These are phyloP conservation scores for Pythium apleroticum DNA, from an alignment of 352 stramenopile species.

Conservation along the genomic window DNA sequence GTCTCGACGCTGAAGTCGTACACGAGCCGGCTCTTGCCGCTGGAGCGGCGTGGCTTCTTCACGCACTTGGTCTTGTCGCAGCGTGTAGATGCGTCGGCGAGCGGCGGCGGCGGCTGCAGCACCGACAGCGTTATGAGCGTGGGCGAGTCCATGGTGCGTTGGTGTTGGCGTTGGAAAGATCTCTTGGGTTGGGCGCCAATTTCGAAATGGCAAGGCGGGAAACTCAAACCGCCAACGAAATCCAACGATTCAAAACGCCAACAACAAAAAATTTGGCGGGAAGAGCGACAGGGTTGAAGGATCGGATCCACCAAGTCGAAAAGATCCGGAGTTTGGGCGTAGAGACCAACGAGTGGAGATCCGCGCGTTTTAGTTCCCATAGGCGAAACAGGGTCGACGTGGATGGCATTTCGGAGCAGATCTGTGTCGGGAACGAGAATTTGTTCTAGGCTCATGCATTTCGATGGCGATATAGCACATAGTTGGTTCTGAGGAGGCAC, in stretches of 20 bases:
- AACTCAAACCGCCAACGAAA: background rate
- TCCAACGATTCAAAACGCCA: background rate
- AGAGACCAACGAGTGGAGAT: background rate
- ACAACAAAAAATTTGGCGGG: background rate
- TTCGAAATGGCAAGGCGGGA: background rate
- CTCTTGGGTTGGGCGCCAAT: background rate
- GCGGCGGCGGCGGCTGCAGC: background rate
- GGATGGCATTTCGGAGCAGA: background rate
- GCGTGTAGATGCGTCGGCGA: background rate
- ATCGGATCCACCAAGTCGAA: background rate
- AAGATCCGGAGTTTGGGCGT: background rate
- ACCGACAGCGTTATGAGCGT: background rate
- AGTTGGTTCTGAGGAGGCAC: background rate
- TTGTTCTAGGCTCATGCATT: background rate
- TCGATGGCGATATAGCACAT: too few species aligned
- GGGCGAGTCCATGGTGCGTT: background rate
- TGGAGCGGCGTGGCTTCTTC: slow-evolving; percentile 3
- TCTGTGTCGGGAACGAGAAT: background rate
- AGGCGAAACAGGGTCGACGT: background rate
- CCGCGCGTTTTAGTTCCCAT: background rate
- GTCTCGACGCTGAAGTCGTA: slow-evolving; percentile 47
- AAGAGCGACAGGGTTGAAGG: background rate
- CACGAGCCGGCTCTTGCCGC: slow-evolving; percentile 41
- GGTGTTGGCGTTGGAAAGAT: background rate
- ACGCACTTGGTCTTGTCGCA: background rate